Evolutionary conservation across 192 early-diverging fungal species (phyloP).

Genomic region (Coemansia sp.): DNA sequence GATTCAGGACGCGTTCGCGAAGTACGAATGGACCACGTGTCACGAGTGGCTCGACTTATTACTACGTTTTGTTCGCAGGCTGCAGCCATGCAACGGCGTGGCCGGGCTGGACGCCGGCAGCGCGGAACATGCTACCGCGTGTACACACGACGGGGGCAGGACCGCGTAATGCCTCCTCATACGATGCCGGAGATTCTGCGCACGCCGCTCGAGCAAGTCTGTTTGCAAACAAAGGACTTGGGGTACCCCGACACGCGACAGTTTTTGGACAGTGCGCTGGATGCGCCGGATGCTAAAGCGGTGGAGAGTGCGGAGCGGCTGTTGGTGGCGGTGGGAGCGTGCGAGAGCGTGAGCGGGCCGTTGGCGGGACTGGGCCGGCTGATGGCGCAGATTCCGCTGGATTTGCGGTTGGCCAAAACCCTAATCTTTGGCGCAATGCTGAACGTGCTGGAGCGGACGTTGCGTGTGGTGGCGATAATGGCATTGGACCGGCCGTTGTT

Average conservation of each 20-base stretch:
- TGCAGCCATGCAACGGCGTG: slow-evolving; percentile 64
- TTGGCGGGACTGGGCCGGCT: slow-evolving; percentile 69
- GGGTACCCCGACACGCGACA: slow-evolving; percentile 56
- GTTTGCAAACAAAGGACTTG: slow-evolving; percentile 66
- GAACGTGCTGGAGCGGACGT: slow-evolving; percentile 66
- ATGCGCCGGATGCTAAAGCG: slow-evolving; percentile 60
- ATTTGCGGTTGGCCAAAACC: slow-evolving; percentile 77
- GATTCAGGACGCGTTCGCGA: slow-evolving; percentile 70
- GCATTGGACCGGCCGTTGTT: slow-evolving; percentile 26
- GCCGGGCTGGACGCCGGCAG: slow-evolving; percentile 80
- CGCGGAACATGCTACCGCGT: slow-evolving; percentile 76
- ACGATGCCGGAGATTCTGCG: slow-evolving; percentile 75
- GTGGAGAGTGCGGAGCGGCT: slow-evolving; percentile 59
- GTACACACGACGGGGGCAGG: slow-evolving; percentile 54
- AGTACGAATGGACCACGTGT: slow-evolving; percentile 52
- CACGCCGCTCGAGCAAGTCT: slow-evolving; percentile 81
- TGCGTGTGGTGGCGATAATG: slow-evolving; percentile 68
- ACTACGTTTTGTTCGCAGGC: slow-evolving; percentile 57
- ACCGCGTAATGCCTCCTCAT: slow-evolving; percentile 57
- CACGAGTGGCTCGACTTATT: slow-evolving; percentile 61
- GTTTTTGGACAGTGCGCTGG: slow-evolving; percentile 61
- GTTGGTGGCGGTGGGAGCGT: slow-evolving; percentile 62
- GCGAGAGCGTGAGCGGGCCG: slow-evolving; percentile 42
- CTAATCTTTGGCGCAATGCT: slow-evolving; percentile 71
- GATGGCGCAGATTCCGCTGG: slow-evolving; percentile 70